Evolutionary conservation across 2,329 filamentous ascomycete genomes (phyloP).

Genomic region (Rhynchosporium graminicola): DNA sequence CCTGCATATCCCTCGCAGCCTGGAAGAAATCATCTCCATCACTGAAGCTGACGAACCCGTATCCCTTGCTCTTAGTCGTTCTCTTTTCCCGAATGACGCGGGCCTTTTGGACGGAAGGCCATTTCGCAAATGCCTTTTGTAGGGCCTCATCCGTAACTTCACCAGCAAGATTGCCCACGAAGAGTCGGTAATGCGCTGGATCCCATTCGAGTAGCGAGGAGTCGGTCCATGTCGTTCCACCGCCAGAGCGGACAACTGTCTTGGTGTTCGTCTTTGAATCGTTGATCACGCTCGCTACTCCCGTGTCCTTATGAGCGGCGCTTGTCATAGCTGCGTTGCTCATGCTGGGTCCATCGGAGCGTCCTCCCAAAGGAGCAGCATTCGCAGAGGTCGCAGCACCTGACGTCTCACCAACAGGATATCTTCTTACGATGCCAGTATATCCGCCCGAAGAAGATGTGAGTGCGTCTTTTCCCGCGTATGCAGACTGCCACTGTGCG

Average conservation of each 20-base stretch:
- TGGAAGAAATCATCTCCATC: constrained; percentile 96
- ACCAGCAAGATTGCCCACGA: constrained; percentile 94
- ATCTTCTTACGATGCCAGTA: constrained; percentile 38
- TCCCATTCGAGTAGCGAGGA: constrained; percentile 92
- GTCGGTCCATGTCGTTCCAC: constrained; percentile 92
- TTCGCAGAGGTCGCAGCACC: constrained; percentile 49
- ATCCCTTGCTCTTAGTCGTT: constrained; percentile 94
- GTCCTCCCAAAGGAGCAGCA: constrained; percentile 45
- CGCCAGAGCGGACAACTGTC: constrained; percentile 85
- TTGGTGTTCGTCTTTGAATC: constrained; percentile 64
- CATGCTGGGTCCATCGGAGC: constrained; percentile 64
- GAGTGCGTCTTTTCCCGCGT: constrained; percentile 63
- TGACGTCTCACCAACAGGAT: constrained; percentile 45
- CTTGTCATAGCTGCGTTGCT: constrained; percentile 64
- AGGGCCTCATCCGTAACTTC: constrained; percentile 97
- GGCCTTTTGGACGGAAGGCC: constrained; percentile 86
- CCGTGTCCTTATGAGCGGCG: constrained; percentile 49
- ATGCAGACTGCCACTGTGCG: constrained; percentile 92
- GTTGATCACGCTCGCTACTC: constrained; percentile 45
- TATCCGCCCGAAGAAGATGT: constrained; percentile 37
- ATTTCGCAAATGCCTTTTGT: constrained; percentile 88
- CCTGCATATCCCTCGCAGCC: constrained; percentile 96
- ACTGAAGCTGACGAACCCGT: constrained; percentile 93
- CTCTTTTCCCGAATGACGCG: constrained; percentile 94
- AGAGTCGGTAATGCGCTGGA: constrained; percentile 88